phyloP scores from a whole-genome alignment of 257 asterid species.

The Forsythia suspensa region DNA sequence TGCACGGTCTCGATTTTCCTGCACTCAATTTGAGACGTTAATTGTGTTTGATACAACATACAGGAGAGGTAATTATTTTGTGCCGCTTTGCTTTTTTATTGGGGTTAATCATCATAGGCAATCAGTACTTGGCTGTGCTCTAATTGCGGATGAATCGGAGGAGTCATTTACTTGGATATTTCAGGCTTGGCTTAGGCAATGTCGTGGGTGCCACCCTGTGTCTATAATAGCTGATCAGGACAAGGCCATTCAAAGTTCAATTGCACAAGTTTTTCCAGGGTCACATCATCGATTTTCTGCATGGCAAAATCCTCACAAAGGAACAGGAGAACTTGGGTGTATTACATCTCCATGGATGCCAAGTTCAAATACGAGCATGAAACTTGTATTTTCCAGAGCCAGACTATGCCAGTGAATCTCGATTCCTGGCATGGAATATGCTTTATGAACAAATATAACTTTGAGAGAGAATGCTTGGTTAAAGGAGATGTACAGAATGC shows the following conservation, averaged over 20 bases:
- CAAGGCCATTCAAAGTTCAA: slow-evolving; percentile 57
- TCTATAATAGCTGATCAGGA: slow-evolving; percentile 91
- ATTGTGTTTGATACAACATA: slow-evolving; percentile 77
- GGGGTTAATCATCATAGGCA: slow-evolving; percentile 92
- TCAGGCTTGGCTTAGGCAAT: slow-evolving; percentile 77
- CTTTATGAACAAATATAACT: slow-evolving; percentile 63
- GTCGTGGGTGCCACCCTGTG: slow-evolving; percentile 70
- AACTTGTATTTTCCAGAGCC: slow-evolving; percentile 71
- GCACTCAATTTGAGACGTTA: slow-evolving; percentile 86
- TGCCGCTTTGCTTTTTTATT: slow-evolving; percentile 82
- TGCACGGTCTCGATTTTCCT: slow-evolving; percentile 72
- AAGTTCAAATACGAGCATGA: slow-evolving; percentile 84
- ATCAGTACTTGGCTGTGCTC: slow-evolving; percentile 91
- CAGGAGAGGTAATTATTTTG: slow-evolving; percentile 54
- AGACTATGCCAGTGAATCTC: slow-evolving; percentile 67
- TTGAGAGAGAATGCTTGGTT: slow-evolving; percentile 69
- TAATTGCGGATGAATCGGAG: slow-evolving; percentile 85
- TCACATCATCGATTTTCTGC: slow-evolving; percentile 81
- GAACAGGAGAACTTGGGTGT: slow-evolving; percentile 74
- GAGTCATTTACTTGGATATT: slow-evolving; percentile 92
- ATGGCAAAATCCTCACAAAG: slow-evolving; percentile 68
- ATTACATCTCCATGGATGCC: slow-evolving; percentile 59
- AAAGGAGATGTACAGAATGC: slow-evolving; percentile 77
- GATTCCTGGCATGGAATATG: slow-evolving; percentile 85
- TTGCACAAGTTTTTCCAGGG: slow-evolving; percentile 71